Base-by-base conservation (phyloP, 306 rosid genomes). In the Castanopsis chinensis region DNA sequence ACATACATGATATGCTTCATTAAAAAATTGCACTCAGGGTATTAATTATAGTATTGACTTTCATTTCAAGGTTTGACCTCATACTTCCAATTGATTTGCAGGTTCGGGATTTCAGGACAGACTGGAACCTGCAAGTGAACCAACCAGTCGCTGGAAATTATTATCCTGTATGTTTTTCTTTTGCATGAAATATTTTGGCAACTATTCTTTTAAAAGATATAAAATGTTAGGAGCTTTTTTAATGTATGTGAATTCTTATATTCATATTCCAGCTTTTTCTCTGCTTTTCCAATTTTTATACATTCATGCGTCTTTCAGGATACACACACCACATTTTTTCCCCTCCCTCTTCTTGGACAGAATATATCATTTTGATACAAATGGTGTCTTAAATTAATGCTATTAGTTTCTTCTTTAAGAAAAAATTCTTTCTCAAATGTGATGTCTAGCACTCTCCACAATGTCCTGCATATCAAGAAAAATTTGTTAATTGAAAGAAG, bases 91-190 rank as follows among this genome's bases (percentile, higher is more conserved):
- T 35, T n/a, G 51, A 32, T 80, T 75, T 73, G 73, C 91, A 94
- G 98, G 85, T 92, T 71, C 91, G 92, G 70, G 87, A 94, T 82
- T 88, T 87, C 6, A 80, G 97, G 69, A 84, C 86, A 83, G 97
- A 94, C 79, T 94, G 98, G 98, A 15, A 88, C 64, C 88, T 94
- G 81, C 78, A 92, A 88, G 91, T 89, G 72, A 92, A 89, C 71
- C 94, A 94, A 83, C 98, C 98, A 10, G 88, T 92, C 55, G 97
- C 98, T 20, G 97, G 98, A 88, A 94, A 94, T 85, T 94, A 94
- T 87, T 94, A 88, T 77, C 98, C 98, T 9, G 97, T 94, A 90
- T 75, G 88, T 83, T 72, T 33, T 2, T 3, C 10, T 35, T 33
- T 3, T 17, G 17, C 14, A 12, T 6, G 28, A 11, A 21, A 59